Evolutionary conservation across 768 basidiomycete species (phyloP).

Genomic region (Naganishia onofrii): DNA sequence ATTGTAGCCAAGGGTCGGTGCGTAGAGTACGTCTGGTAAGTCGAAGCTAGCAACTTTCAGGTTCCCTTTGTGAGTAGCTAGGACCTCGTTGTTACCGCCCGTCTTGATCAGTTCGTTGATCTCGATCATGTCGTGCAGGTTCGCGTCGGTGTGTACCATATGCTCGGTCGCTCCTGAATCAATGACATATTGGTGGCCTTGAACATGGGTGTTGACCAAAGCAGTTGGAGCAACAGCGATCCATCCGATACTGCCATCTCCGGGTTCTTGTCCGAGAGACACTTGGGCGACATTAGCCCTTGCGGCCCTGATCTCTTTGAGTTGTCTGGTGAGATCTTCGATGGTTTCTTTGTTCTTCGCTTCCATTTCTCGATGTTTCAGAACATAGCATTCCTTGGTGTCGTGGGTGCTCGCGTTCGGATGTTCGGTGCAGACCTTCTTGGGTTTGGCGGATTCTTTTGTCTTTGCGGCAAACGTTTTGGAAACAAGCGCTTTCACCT

Average conservation of each 20-base stretch:
- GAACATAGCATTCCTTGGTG: no score
- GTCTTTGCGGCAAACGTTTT: not conserved
- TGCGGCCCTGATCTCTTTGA: no score
- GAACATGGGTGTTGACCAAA: not conserved
- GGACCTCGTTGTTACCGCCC: not conserved
- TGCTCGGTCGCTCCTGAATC: constrained; percentile 11
- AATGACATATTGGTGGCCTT: not conserved
- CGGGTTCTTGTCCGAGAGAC: not conserved
- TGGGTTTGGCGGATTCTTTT: no score
- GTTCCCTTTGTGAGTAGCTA: not conserved
- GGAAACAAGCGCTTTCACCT: not conserved
- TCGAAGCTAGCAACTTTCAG: not conserved
- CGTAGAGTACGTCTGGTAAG: not conserved
- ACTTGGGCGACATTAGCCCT: no score
- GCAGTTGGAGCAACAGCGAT: not conserved
- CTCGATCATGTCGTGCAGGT: not conserved
- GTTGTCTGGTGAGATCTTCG: no score
- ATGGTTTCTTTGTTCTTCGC: no score
- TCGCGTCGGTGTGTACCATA: not conserved
- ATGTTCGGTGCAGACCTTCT: no score
- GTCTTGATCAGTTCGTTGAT: not conserved
- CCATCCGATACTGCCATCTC: not conserved
- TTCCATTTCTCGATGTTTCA: no score
- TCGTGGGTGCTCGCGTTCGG: no score
- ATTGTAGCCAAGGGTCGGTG: constrained; percentile 4